Conservation (phyloP, 2,329 filamentous ascomycete genomes). For the Xylariomycetidae sp. region DNA sequence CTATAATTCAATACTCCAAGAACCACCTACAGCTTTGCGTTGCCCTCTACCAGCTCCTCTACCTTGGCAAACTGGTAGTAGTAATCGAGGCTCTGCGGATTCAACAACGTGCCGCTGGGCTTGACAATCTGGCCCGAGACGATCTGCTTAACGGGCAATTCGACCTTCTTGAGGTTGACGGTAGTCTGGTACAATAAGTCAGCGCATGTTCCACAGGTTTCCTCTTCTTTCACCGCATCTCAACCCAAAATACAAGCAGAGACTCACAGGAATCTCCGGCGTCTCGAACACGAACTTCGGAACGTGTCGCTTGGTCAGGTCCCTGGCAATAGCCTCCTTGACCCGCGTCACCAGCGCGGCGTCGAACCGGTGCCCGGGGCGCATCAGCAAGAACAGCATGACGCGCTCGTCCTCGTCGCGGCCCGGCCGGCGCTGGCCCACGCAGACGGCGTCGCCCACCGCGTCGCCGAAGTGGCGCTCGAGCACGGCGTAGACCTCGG, state of each 20-base stretch:
- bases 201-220: neutral
- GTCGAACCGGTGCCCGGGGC: slow-evolving; percentile 50
- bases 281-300: slow-evolving; percentile 75
- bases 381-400: slow-evolving; percentile 51
- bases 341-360: slow-evolving; percentile 49
- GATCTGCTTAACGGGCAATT: slow-evolving; percentile 78
- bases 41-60: slow-evolving; percentile 48
- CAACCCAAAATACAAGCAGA: neutral
- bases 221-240: neutral
- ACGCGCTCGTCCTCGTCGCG: slow-evolving; percentile 48
- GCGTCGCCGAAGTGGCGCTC: slow-evolving; percentile 57
- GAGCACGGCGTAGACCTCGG: slow-evolving; percentile 73
- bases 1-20: neutral
- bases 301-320: slow-evolving; percentile 67
- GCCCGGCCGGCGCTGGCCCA: slow-evolving; percentile 68
- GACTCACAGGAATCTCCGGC: slow-evolving; percentile 68
- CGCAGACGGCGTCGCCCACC: slow-evolving; percentile 69
- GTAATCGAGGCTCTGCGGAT: slow-evolving; percentile 68
- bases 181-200: slow-evolving; percentile 54
- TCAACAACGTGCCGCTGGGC: slow-evolving; percentile 69
- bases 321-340: slow-evolving; percentile 58
- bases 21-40: slow-evolving; percentile 42
- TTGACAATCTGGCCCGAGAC: slow-evolving; percentile 69
- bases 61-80: slow-evolving; percentile 75
- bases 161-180: slow-evolving; percentile 80